phyloP scores from a whole-genome alignment of 768 basidiomycete species.

The Panaeolus papilionaceus region DNA sequence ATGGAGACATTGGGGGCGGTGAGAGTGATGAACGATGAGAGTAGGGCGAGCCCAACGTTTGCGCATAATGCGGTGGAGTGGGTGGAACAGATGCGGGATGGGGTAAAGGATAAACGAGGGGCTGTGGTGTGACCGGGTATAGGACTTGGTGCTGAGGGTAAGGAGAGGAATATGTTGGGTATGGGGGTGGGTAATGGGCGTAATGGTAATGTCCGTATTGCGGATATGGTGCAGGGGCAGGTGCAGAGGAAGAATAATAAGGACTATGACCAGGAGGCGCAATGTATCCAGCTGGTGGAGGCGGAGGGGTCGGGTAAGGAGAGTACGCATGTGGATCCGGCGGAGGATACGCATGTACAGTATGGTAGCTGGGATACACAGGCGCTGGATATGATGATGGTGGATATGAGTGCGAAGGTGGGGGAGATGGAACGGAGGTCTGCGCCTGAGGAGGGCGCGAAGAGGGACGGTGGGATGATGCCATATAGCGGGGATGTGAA shows the following conservation, averaged over 20 bases:
- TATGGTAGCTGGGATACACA: background rate
- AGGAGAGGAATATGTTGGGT: slow-evolving; percentile 23
- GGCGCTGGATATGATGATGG: background rate
- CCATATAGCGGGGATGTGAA: background rate
- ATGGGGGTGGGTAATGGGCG: slow-evolving; percentile 19
- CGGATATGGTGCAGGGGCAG: slow-evolving; percentile 14
- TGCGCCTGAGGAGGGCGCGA: background rate
- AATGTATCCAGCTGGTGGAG: slow-evolving; percentile 6
- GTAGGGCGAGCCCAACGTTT: slow-evolving; percentile 19
- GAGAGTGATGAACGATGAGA: slow-evolving; percentile 14
- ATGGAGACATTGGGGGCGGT: slow-evolving; percentile 17
- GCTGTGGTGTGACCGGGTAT: slow-evolving; percentile 17
- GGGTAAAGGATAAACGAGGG: slow-evolving; percentile 24
- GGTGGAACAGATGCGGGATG: slow-evolving; percentile 25
- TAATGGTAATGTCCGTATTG: slow-evolving; percentile 18
- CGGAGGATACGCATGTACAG: slow-evolving; percentile 15
- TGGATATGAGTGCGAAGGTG: background rate
- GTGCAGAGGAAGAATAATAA: background rate
- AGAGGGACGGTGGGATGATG: background rate
- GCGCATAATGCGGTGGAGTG: slow-evolving; percentile 19
- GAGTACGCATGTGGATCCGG: slow-evolving; percentile 13
- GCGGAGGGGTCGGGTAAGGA: slow-evolving; percentile 15
- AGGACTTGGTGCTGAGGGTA: slow-evolving; percentile 13
- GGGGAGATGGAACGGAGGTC: background rate
- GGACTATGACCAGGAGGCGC: background rate